Evolutionary conservation across 148 eudicot species (phyloP), one percentile per base, ranked within the genome.

Genomic region (Cornus florida): DNA sequence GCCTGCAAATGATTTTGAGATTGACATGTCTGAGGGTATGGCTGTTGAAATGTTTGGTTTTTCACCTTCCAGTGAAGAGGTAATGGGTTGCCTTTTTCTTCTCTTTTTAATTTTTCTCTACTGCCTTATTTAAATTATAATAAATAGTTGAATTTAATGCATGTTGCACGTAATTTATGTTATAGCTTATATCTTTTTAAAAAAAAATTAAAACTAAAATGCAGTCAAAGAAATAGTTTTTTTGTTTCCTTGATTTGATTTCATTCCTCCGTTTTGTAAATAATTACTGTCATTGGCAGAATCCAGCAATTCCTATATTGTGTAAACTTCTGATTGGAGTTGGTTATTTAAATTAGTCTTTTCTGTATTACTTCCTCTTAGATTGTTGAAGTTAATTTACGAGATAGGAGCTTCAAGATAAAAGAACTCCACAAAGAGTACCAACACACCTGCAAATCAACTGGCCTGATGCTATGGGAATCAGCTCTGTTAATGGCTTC

Each of bases 381-480:
- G 97, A 81, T 88, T 75, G 71, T 87, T 16, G 90, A 91, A 67
- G 78, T 96, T 31, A 82, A 83, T 9, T 56, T 92, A 35, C 81
- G 82, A 69, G 88, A 88, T 64, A 82, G 76, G 60, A 69, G 50
- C 77, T 90, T 92, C 87, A 93, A 89, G 85, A 89, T 96, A 74
- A 89, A 89, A 65, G 86, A 88, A 9, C 90, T 96, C 46, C 76
- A 97, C 35, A 90, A 84, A 78, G 99, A 96, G 89, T 84, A 85
- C 75, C 99, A 96, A 75, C 98, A 96, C 81, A 96, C 95, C 5
- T 96, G 99, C 92, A 90, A 84, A 88, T 96, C 97, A 72, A 96
- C 99, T 5, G 99, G 99, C 67, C 79, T 96, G 33, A 96, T 96
- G 97, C 81, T 96, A 60, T 96, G 99, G 99, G 98, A 96, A 83